Base-by-base conservation (phyloP, 2,329 filamentous ascomycete genomes). In the Neopestalotiopsis clavispora region DNA sequence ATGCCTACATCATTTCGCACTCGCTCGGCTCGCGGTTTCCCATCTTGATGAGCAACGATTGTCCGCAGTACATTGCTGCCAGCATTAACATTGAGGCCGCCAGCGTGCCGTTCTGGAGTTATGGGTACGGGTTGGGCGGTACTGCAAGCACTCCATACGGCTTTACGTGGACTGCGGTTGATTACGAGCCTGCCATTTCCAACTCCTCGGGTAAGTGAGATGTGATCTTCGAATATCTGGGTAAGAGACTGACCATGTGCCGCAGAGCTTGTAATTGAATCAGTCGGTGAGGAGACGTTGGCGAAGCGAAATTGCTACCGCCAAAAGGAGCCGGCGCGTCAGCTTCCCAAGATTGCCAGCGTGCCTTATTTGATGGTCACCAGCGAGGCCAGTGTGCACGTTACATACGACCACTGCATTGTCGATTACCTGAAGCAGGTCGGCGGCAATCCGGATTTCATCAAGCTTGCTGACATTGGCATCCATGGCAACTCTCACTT, bases 401-500 rank as follows among this genome's bases (percentile, higher is more conserved):
- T 80, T 2, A 75, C 79, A 10, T 90, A 85, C 69, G 89, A 91
- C 71, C 84, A 86, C 75, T 87, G 86, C 45, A 88, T 84, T 0
- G 82, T 85, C 1, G 70, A 76, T 13, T 90, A 85, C 73, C 74
- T 90, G 73, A 72, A 76, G 66, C 87, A 90, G 73, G 86, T 84
- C 1, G 87, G 87, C 0, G 80, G 84, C 1, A 69, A 73, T 0
- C 80, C 82, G 1, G 78, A 84, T 2, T 83, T 82, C 77, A 71
- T 87, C 45, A 77, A 81, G 64, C 78, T 90, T 59, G 81, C 78
- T 0, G 75, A 84, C 0, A 68, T 78, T 1, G 81, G 80, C 0
- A 82, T 89, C 1, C 74, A 77, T 28, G 88, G 88, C 0, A 90
- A 90, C 69, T 87, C 85, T 0, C 87, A 89, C 72, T 81, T 89